Evolutionary conservation across 345 rosid species (phyloP).

Genomic region (Clausena lansium): DNA sequence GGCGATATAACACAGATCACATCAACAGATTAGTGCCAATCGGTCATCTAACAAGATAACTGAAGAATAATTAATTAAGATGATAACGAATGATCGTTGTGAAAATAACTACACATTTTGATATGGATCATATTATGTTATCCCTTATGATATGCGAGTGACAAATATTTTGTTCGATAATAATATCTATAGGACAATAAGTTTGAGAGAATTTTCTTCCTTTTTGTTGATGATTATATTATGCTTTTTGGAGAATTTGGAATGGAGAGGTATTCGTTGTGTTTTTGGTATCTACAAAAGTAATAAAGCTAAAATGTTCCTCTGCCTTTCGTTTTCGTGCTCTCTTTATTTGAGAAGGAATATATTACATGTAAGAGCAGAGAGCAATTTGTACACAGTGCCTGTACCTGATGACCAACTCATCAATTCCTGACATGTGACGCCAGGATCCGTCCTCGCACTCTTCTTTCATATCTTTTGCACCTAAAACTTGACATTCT

Average conservation of each 20-base stretch:
- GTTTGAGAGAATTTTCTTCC: conserved; percentile 6
- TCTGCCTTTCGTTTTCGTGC: conserved; percentile 3
- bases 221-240: too few species aligned
- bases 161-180: conserved; percentile 14
- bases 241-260: conserved; percentile 18
- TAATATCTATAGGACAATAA: conserved; percentile 3
- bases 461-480: conserved; percentile 14
- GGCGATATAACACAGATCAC: not conserved
- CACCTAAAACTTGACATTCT: conserved; percentile 33
- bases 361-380: not conserved
- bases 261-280: conserved; percentile 25
- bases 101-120: conserved; percentile 1
- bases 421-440: conserved; percentile 20
- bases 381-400: conserved; percentile 14
- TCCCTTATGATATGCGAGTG: not conserved
- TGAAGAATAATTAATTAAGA: not conserved
- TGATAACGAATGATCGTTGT: not conserved
- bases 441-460: conserved; percentile 50
- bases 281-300: conserved; percentile 26
- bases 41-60: not conserved
- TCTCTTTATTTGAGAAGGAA: conserved; percentile 9
- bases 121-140: not conserved
- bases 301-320: conserved; percentile 21
- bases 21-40: not conserved
- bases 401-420: conserved; percentile 13